phyloP scores from a whole-genome alignment of 179 eudicot species.

The Patellifolia procumbens region DNA sequence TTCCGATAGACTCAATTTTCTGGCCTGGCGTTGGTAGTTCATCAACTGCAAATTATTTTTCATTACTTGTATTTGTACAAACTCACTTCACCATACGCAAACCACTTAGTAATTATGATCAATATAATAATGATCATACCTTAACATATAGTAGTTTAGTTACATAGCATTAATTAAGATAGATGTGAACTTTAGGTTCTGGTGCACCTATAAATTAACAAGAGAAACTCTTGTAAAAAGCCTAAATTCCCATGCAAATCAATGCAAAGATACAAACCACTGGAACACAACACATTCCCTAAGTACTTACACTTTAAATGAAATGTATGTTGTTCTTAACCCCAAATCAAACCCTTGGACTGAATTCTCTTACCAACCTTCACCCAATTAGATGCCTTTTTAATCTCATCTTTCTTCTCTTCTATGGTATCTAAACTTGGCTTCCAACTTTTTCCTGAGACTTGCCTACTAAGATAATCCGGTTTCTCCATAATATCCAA shows the following conservation, averaged over 20 bases:
- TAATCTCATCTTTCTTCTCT: slow-evolving; percentile 51
- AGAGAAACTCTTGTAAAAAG: not conserved
- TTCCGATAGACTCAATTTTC: too few relatives aligned
- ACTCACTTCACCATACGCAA: too few relatives aligned
- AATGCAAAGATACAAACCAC: not conserved
- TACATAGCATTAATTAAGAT: not conserved
- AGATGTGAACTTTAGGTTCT: not conserved
- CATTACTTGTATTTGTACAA: too few relatives aligned
- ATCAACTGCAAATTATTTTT: too few relatives aligned
- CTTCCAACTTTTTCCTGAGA: slow-evolving; percentile 75
- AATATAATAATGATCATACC: too few relatives aligned
- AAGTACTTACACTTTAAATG: not conserved
- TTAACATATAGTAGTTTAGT: too few relatives aligned
- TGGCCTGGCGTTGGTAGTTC: too few relatives aligned
- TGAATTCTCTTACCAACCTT: slow-evolving; percentile 37
- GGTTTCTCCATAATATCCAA: slow-evolving; percentile 38
- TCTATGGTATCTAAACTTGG: slow-evolving; percentile 84
- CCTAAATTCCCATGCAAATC: slow-evolving; percentile 1
- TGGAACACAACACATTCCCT: not conserved
- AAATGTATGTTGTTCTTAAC: slow-evolving; percentile 15
- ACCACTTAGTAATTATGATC: too few relatives aligned
- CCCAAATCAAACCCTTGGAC: slow-evolving; percentile 43
- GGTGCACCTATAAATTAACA: not conserved
- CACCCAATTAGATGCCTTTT: slow-evolving; percentile 55
- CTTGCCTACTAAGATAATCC: slow-evolving; percentile 55